These are phyloP conservation scores for Cytospora schulzeri DNA, from an alignment of 2,329 filamentous ascomycete genomes.

Conservation along the genomic window DNA sequence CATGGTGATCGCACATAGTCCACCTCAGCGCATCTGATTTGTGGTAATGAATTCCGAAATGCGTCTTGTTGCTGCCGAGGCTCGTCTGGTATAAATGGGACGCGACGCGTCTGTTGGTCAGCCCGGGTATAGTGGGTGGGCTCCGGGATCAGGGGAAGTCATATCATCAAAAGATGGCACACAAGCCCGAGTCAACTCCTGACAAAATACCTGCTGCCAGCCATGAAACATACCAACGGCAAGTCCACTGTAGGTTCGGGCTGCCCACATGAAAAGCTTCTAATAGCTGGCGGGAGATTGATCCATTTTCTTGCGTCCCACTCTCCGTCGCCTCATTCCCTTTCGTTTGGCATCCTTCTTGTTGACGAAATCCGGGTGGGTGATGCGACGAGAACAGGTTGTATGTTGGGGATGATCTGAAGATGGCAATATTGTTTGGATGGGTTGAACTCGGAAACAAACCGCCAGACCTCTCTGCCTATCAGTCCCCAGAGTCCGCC, in stretches of 20 bases:
- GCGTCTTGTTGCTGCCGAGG: conserved; percentile 32
- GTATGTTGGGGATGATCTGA: not conserved
- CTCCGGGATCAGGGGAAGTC: conserved; percentile 5
- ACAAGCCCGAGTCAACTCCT: not conserved
- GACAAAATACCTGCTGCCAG: not conserved
- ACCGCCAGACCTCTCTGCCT: not conserved
- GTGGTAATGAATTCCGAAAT: conserved; percentile 34
- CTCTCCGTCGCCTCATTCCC: not conserved
- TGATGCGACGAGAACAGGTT: not conserved
- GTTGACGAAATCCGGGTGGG: not conserved
- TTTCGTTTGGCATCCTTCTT: not conserved
- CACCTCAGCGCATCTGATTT: conserved; percentile 39
- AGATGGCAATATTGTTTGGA: not conserved
- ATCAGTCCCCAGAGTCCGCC: not conserved
- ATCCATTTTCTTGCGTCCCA: not conserved
- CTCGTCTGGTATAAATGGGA: conserved; percentile 7
- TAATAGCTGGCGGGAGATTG: not conserved
- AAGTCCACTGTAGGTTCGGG: not conserved
- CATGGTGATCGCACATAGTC: conserved; percentile 41
- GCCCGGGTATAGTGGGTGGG: conserved; percentile 6
- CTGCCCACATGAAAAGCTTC: not conserved
- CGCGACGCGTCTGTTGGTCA: conserved; percentile 1
- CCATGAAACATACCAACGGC: not conserved
- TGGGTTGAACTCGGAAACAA: not conserved
- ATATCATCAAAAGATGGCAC: not conserved